Conservation (phyloP, 305 asterid species). For the Nicotiana rustica region DNA sequence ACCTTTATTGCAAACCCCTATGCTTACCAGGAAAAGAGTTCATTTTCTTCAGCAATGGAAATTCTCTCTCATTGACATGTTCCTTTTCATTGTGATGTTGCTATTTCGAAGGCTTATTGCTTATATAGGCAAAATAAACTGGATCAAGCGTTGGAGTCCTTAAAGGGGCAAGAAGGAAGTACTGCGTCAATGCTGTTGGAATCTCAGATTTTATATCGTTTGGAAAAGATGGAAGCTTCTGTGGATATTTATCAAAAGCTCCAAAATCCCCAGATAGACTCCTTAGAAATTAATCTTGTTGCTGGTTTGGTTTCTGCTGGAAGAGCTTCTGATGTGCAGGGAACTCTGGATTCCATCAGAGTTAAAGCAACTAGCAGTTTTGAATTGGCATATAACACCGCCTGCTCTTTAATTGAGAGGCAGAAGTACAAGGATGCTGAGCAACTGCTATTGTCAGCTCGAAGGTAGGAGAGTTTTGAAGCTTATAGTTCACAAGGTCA, state of each 20-base stretch:
- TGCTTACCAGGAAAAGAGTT: no score
- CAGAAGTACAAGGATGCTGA: constrained; percentile 74
- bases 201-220: no score
- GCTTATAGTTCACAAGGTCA: not conserved
- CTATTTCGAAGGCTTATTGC: no score
- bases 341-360: constrained; percentile 69
- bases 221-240: constrained; percentile 77
- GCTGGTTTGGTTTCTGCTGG: constrained; percentile 93
- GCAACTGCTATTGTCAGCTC: constrained; percentile 77
- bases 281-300: constrained; percentile 70
- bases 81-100: no score
- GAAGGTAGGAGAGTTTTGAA: constrained; percentile 53
- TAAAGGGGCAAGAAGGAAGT: no score
- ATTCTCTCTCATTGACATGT: no score
- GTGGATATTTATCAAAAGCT: constrained; percentile 71
- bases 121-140: no score
- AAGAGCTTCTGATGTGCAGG: constrained; percentile 82
- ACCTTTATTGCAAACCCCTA: no score
- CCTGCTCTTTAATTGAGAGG: constrained; percentile 79
- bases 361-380: constrained; percentile 52
- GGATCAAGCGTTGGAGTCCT: no score
- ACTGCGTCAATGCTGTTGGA: no score
- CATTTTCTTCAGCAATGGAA: no score
- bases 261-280: constrained; percentile 73
- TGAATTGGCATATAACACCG: constrained; percentile 90